phyloP scores from a whole-genome alignment of 78 protist species.

The Dictyostelium capitatum region DNA sequence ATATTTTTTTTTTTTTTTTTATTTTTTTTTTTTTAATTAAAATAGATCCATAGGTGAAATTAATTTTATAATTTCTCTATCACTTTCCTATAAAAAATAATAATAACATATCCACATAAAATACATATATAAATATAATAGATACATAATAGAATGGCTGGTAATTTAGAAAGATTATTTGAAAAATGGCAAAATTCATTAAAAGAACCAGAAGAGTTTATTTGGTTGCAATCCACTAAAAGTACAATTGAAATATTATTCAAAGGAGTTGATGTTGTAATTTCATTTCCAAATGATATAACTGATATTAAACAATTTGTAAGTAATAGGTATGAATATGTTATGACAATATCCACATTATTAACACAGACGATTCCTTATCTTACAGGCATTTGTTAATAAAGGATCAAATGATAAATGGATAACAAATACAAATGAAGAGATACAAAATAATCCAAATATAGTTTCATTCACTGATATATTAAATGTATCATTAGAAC shows the following conservation, averaged over 20 bases:
- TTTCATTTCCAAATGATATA: conserved; percentile 53
- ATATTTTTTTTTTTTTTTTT: too few relatives aligned
- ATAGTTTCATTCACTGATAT: conserved; percentile 11
- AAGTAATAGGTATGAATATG: not conserved
- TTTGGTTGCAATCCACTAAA: conserved; percentile 73
- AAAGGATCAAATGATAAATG: conserved; percentile 19
- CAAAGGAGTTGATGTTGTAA: conserved; percentile 40
- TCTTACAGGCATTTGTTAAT: too few relatives aligned
- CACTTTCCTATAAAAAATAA: not conserved
- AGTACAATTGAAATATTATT: conserved; percentile 39
- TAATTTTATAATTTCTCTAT: not conserved
- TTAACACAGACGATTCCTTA: too few relatives aligned
- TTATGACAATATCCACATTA: not conserved
- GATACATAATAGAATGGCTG: conserved; percentile 49
- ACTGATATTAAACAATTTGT: conserved; percentile 43
- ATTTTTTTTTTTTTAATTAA: too few relatives aligned
- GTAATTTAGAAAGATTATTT: conserved; percentile 58
- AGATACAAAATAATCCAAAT: not conserved
- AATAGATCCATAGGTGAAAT: too few relatives aligned
- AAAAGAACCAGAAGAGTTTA: conserved; percentile 50
- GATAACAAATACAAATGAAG: conserved; percentile 7
- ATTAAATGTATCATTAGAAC: not conserved
- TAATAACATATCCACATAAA: not conserved
- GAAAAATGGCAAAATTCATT: conserved; percentile 41
- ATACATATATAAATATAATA: not conserved